Percentiles rank a stretch among this genome's conserved stretches.
Conservation (phyloP, 768 basidiomycete species). For the Boletus rubescentipes region DNA sequence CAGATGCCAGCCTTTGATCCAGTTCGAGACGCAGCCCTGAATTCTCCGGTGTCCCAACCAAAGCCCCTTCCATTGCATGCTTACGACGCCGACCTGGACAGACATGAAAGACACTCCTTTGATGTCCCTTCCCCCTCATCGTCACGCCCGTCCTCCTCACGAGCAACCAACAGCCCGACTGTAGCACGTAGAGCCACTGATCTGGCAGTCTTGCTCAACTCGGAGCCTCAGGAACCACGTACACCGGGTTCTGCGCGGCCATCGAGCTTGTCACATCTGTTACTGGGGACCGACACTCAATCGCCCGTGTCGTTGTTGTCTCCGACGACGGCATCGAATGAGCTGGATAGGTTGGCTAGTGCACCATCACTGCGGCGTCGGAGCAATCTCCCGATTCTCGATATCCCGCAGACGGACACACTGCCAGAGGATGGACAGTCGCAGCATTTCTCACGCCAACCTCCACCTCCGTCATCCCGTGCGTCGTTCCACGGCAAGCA, state of each 20-base stretch:
- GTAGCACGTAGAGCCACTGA: conserved; percentile 66
- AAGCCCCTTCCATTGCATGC: conserved; percentile 33
- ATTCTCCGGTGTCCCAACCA: conserved; percentile 61
- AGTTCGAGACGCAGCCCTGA: conserved; percentile 82
- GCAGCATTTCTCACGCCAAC: conserved; percentile 28
- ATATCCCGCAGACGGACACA: conserved; percentile 32
- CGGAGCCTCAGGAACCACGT: conserved; percentile 44
- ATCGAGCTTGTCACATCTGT: conserved; percentile 45
- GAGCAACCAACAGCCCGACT: conserved; percentile 44
- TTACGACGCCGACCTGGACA: conserved; percentile 28
- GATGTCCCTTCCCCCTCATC: conserved; percentile 38
- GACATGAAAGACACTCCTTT: conserved; percentile 27
- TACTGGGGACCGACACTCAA: conserved; percentile 31
- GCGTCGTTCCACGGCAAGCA: conserved; percentile 20
- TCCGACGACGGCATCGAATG: conserved; percentile 5
- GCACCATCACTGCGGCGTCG: conserved; percentile 31
- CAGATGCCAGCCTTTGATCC: conserved; percentile 67
- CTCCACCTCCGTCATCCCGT: conserved; percentile 20
- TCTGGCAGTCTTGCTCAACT: conserved; percentile 75
- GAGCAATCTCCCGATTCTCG: conserved; percentile 31
- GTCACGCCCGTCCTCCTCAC: conserved; percentile 36
- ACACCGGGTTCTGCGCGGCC: conserved; percentile 37
- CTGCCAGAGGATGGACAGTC: conserved; percentile 20
- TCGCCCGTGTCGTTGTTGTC: conserved; percentile 21
- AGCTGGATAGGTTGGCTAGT: conserved; percentile 28